Percentiles rank a stretch among this genome's conserved stretches.
These are phyloP conservation scores for Cyclanthera cordifolia DNA, from an alignment of 306 rosid species.

Conservation along the genomic window DNA sequence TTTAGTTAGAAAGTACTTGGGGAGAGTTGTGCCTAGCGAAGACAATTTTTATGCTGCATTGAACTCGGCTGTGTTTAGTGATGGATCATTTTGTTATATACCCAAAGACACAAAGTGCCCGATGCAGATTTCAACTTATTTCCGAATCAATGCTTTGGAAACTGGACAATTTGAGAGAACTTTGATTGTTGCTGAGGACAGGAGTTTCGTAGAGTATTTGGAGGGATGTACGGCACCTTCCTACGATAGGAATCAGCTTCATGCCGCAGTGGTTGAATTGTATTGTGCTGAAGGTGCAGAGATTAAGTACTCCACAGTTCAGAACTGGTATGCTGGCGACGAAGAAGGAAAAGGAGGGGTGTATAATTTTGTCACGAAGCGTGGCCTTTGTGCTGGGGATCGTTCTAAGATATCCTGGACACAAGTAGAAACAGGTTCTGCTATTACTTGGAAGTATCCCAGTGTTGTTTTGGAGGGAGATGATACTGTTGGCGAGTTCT, in stretches of 20 bases:
- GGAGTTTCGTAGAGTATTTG: conserved; percentile 80
- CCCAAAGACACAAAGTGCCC: conserved; percentile 76
- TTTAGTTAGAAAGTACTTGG: conserved; percentile 50
- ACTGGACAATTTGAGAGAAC: conserved; percentile 95
- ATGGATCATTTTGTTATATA: conserved; percentile 76
- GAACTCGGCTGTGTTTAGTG: conserved; percentile 80
- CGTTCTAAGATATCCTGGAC: conserved; percentile 83
- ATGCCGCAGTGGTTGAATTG: conserved; percentile 88
- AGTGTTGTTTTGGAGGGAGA: conserved; percentile 93
- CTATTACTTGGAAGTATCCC: conserved; percentile 89
- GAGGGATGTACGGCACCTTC: conserved; percentile 94
- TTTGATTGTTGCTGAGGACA: conserved; percentile 76
- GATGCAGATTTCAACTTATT: conserved; percentile 82
- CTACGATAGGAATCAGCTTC: conserved; percentile 81
- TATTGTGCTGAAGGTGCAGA: conserved; percentile 60
- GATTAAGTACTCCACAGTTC: conserved; percentile 91
- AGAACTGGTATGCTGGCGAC: conserved; percentile 92
- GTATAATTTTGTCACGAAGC: conserved; percentile 73
- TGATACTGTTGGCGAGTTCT: conserved; percentile 77
- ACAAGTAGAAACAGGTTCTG: conserved; percentile 89
- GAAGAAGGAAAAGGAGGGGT: conserved; percentile 76
- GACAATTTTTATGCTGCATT: conserved; percentile 74
- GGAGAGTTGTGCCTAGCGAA: conserved; percentile 68
- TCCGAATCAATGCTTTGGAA: conserved; percentile 70
- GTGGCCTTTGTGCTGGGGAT: conserved; percentile 74